Evolutionary conservation across 2,329 filamentous ascomycete genomes (phyloP).

Genomic region (Hypoxylon rubiginosum): DNA sequence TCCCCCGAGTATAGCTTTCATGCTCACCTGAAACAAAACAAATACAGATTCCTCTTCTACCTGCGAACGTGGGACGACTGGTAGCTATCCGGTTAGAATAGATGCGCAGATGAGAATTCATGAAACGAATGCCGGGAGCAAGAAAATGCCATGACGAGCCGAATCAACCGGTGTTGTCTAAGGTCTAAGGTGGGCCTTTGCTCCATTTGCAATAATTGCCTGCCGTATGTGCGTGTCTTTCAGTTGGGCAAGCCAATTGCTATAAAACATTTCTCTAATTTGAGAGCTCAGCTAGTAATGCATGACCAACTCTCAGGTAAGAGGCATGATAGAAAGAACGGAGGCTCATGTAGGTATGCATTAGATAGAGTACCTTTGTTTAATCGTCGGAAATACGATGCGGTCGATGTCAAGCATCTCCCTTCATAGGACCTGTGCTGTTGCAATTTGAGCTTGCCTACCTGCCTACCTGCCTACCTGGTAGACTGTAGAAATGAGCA

Average conservation of each 20-base stretch:
- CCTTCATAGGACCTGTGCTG: neutral
- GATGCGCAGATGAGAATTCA: neutral
- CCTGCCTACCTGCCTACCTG: too few species aligned
- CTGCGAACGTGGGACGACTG: neutral
- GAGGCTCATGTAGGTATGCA: neutral
- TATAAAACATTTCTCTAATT: neutral
- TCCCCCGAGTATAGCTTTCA: conserved; percentile 9
- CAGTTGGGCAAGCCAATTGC: neutral
- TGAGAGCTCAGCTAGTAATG: neutral
- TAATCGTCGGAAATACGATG: neutral
- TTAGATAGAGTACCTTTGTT: neutral
- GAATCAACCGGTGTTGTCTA: neutral
- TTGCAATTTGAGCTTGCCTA: too few species aligned
- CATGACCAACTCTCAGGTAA: neutral
- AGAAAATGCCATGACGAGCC: neutral
- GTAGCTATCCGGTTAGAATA: neutral
- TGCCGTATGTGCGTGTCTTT: neutral
- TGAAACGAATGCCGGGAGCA: neutral
- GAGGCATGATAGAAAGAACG: neutral
- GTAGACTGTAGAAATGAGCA: too few species aligned
- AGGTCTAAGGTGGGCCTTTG: neutral
- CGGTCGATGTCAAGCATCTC: neutral
- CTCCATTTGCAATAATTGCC: neutral
- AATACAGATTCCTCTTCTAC: neutral
- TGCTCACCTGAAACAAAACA: neutral